phyloP scores from a whole-genome alignment of 2,329 filamentous ascomycete species.

The Pleomassaria siparia region DNA sequence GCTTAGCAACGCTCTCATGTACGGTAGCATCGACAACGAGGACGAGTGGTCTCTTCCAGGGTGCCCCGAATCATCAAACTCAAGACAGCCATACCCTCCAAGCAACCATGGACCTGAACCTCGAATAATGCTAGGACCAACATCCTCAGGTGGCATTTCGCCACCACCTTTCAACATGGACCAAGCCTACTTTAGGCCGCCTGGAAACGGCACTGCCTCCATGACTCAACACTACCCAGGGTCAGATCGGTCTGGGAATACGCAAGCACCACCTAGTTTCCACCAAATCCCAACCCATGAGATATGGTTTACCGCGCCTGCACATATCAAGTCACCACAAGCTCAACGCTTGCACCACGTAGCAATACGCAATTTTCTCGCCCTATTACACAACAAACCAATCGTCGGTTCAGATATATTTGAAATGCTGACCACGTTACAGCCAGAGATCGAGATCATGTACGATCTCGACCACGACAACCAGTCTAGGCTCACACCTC shows the following conservation, averaged over 20 bases:
- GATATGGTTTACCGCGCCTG: slow-evolving; percentile 63
- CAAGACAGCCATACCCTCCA: slow-evolving; percentile 17
- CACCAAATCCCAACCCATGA: slow-evolving; percentile 43
- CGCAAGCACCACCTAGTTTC: slow-evolving; percentile 16
- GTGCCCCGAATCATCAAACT: slow-evolving; percentile 22
- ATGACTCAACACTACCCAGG: slow-evolving; percentile 19
- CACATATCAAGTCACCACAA: slow-evolving; percentile 48
- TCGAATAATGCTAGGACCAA: slow-evolving; percentile 28
- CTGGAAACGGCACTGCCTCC: slow-evolving; percentile 14
- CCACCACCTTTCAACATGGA: slow-evolving; percentile 36
- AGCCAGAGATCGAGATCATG: slow-evolving; percentile 60
- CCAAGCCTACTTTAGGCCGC: slow-evolving; percentile 22
- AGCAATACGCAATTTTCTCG: slow-evolving; percentile 70
- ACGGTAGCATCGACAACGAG: slow-evolving; percentile 37
- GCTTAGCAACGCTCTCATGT: slow-evolving; percentile 38
- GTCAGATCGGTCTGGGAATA: slow-evolving; percentile 3
- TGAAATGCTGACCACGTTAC: slow-evolving; percentile 65
- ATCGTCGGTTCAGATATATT: slow-evolving; percentile 65
- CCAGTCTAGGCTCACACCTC: slow-evolving; percentile 28
- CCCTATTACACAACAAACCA: slow-evolving; percentile 63
- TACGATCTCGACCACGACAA: slow-evolving; percentile 48
- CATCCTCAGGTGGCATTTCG: slow-evolving; percentile 25
- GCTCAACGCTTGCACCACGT: slow-evolving; percentile 62
- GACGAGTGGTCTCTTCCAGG: slow-evolving; percentile 32
- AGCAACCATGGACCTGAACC: slow-evolving; percentile 15